Evolutionary conservation across 768 basidiomycete genomes (phyloP).

Genomic region (Kwoniella europaea): DNA sequence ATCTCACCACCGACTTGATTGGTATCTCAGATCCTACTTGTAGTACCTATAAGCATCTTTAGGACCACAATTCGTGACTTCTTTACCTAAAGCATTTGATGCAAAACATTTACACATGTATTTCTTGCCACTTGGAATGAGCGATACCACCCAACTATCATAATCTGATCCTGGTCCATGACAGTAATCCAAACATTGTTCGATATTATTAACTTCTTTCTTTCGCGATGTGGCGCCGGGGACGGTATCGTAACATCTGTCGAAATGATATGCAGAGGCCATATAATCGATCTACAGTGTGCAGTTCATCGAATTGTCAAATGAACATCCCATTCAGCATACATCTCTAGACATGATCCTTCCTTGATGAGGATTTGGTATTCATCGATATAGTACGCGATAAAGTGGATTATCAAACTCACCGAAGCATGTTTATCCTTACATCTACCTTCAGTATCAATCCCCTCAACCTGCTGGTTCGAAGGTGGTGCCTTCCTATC

Average conservation of each 20-base stretch:
- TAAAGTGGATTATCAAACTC: background rate
- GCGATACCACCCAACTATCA: slow-evolving; percentile 13
- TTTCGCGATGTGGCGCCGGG: slow-evolving; percentile 8
- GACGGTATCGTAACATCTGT: slow-evolving; percentile 17
- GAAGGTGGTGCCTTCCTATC: slow-evolving; percentile 11
- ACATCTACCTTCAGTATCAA: slow-evolving; percentile 15
- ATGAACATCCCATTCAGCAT: too few species aligned
- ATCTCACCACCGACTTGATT: background rate
- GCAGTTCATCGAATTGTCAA: background rate
- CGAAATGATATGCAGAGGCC: slow-evolving; percentile 6
- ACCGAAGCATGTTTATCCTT: slow-evolving; percentile 15
- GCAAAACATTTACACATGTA: slow-evolving; percentile 17
- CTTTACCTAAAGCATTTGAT: slow-evolving; percentile 8
- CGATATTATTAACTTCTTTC: background rate
- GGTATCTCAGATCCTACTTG: background rate
- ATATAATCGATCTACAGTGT: slow-evolving; percentile 12
- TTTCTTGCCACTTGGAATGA: slow-evolving; percentile 1
- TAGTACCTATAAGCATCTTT: slow-evolving; percentile 14
- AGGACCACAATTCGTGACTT: slow-evolving; percentile 5
- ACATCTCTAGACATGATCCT: too few species aligned
- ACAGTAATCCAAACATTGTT: slow-evolving; percentile 16
- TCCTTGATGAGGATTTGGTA: too few species aligned
- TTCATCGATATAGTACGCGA: too few species aligned
- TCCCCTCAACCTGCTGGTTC: slow-evolving; percentile 8
- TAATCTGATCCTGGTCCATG: slow-evolving; percentile 7